Evolutionary conservation across 768 basidiomycete genomes (phyloP).

Genomic region (Leccinum uliginosum): DNA sequence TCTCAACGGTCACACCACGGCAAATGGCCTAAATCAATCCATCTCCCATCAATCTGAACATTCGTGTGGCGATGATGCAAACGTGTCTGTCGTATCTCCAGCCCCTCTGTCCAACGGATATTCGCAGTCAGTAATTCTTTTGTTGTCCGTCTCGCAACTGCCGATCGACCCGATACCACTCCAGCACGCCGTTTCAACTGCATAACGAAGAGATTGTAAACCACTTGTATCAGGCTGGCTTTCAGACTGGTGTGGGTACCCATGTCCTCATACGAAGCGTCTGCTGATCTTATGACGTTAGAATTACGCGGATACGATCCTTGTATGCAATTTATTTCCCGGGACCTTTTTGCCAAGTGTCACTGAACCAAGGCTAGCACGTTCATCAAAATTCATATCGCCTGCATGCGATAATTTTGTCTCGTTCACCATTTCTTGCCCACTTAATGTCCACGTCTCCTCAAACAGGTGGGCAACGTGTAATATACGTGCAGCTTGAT

Average conservation of each 20-base stretch:
- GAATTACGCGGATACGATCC: constrained; percentile 81
- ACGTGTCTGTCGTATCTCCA: constrained; percentile 25
- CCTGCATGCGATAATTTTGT: constrained; percentile 81
- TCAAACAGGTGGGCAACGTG: constrained; percentile 57
- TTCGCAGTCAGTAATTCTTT: constrained; percentile 46
- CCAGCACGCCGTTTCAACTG: constrained; percentile 46
- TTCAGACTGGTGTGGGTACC: constrained; percentile 72
- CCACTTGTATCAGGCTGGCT: constrained; percentile 75
- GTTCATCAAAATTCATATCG: constrained; percentile 71
- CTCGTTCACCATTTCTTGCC: constrained; percentile 82
- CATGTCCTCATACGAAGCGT: constrained; percentile 7
- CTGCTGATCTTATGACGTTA: constrained; percentile 28
- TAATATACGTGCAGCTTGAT: constrained; percentile 71
- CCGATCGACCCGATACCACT: constrained; percentile 12
- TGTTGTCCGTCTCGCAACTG: background rate
- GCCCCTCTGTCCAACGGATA: constrained; percentile 52
- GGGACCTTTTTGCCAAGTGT: constrained; percentile 6
- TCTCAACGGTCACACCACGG: constrained; percentile 50
- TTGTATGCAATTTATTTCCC: constrained; percentile 44
- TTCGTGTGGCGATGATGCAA: constrained; percentile 32
- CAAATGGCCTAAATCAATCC: constrained; percentile 44
- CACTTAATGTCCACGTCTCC: constrained; percentile 84
- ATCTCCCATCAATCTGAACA: constrained; percentile 36
- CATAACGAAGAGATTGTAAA: constrained; percentile 77
- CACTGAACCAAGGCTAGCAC: constrained; percentile 43